Evolutionary conservation across 2,329 filamentous ascomycete genomes (phyloP), one percentile per base, ranked within the genome.

Genomic region (Xylariaceae sp.): DNA sequence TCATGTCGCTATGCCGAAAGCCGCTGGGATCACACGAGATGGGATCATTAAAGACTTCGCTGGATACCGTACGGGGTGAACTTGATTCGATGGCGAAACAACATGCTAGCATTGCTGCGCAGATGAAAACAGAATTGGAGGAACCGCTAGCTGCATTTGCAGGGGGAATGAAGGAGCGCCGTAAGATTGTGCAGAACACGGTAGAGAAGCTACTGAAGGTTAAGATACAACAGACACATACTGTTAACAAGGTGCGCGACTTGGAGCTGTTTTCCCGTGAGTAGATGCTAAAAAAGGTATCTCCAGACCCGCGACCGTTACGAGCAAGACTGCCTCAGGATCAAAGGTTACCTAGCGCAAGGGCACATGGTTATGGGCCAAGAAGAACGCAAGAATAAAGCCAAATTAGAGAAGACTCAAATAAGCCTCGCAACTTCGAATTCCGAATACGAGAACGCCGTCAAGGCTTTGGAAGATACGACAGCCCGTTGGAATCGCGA

Each of bases 311-410:
- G 94, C 61, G 94, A 99, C 74, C 88, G 88, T 43, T 99, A 95
- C 70, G 94, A 99, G 74, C 93, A 99, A 73, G 95, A 99, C 65
- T 97, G 93, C 70, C 80, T 99, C 37, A 94, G 96, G 71, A 97
- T 99, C 72, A 99, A 99, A 74, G 94, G 94, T 32, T 99, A 99
- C 69, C 84, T 99, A 4, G 94, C 95, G 3, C 94, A 99, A 73
- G 94, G 94, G 8, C 95, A 99, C 71, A 99, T 99, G 94, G 94
- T 99, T 53, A 99, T 99, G 94, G 94, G 94, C 11, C 94, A 99
- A 66, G 94, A 99, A 71, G 94, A 99, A 77, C 86, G 94, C 23
- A 97, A 96, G 76, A 99, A 99, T 74, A 99, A 99, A 76, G 92
- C 93, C 18, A 97, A 96, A 74, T 82, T 99, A 36, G 94, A 99